Evolutionary conservation across 495 filamentous ascomycete species (phyloP).

Genomic region (Penicillium manginii): DNA sequence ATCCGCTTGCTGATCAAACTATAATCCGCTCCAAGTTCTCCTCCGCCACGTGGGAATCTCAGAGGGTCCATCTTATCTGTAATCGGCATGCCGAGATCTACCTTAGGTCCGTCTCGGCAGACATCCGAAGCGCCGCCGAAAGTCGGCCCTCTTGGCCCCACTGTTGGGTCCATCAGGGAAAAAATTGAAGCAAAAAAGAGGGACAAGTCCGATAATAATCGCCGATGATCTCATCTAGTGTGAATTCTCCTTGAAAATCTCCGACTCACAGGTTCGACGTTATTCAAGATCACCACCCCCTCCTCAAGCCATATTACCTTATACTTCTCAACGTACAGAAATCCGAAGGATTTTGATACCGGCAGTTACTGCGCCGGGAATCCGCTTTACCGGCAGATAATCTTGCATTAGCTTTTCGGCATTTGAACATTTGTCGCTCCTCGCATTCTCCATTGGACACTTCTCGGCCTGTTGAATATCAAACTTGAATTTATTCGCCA

Average conservation of each 20-base stretch:
- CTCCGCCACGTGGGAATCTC: neutral
- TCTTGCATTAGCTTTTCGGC: conserved; percentile 17
- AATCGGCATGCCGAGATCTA: conserved; percentile 31
- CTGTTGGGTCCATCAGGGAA: conserved; percentile 21
- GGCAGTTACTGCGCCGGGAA: conserved; percentile 6
- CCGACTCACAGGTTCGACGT: neutral
- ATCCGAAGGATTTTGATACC: neutral
- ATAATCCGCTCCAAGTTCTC: neutral
- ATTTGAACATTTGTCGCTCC: neutral
- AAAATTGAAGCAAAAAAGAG: conserved; percentile 13
- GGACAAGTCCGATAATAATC: neutral
- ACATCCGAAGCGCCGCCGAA: conserved; percentile 20
- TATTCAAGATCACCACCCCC: neutral
- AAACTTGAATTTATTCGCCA: neutral
- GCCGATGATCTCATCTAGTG: conserved; percentile 22
- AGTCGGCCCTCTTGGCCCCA: conserved; percentile 29
- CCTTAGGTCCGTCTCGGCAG: conserved; percentile 20
- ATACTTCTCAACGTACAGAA: neutral
- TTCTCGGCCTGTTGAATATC: neutral
- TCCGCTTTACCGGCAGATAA: conserved; percentile 19
- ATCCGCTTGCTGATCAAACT: neutral
- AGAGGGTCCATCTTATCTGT: neutral
- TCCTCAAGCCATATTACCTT: neutral
- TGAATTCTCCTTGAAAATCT: neutral
- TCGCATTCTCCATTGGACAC: neutral